These are phyloP conservation scores for Sphagnum contortum DNA, from an alignment of 225 moss, liverwort and hornwort species.

Conservation along the genomic window DNA sequence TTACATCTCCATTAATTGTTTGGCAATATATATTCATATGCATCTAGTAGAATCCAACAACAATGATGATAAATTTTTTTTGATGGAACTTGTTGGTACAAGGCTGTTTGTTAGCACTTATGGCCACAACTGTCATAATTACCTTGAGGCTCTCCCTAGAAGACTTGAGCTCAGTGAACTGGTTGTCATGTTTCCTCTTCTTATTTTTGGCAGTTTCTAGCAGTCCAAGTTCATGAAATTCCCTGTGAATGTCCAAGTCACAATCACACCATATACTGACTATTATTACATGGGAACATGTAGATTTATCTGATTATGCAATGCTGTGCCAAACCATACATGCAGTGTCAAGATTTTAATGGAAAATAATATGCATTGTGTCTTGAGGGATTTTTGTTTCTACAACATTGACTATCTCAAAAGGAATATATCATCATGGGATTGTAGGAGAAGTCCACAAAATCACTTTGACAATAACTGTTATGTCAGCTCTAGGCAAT, in stretches of 20 bases:
- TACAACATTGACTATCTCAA: no score
- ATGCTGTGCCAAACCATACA: background rate
- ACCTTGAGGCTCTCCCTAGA: conserved; percentile 75
- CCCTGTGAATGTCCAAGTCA: conserved; percentile 40
- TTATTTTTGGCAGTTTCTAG: conserved; percentile 47
- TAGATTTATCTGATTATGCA: background rate
- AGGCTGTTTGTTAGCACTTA: background rate
- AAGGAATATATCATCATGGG: no score
- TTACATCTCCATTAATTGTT: no score
- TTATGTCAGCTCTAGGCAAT: no score
- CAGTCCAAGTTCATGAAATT: conserved; percentile 68
- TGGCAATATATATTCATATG: no score
- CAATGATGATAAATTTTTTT: background rate
- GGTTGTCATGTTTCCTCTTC: conserved; percentile 66
- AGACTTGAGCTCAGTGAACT: conserved; percentile 54
- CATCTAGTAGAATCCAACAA: no score
- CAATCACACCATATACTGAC: conserved; percentile 10
- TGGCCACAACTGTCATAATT: background rate
- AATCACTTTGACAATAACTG: no score
- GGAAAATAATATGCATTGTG: no score
- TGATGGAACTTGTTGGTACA: background rate
- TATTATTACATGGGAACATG: conserved; percentile 1
- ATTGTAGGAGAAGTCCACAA: no score
- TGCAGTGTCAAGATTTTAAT: no score
- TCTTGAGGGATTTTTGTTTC: no score